These are phyloP conservation scores for Ceratorhiza oryzae-sativae DNA, from an alignment of 1,284 basidiomycete species.

Conservation along the genomic window DNA sequence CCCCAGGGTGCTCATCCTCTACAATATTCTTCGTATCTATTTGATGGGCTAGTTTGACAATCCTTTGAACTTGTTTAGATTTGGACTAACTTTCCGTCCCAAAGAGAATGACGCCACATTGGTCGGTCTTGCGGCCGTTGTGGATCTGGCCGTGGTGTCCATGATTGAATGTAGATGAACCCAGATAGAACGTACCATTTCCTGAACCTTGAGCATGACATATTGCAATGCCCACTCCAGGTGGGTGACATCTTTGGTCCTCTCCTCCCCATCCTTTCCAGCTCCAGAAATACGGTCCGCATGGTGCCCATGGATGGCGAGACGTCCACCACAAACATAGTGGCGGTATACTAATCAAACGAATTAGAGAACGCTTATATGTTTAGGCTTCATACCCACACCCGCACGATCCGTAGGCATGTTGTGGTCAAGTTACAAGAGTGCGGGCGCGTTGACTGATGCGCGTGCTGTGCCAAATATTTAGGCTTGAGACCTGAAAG, in stretches of 20 bases:
- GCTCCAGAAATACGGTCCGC: conserved; percentile 64
- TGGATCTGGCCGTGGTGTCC: conserved; percentile 66
- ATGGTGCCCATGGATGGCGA: conserved; percentile 82
- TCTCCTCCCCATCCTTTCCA: conserved; percentile 59
- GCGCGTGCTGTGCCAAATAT: conserved; percentile 12
- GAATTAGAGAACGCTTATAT: not conserved
- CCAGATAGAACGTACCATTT: conserved; percentile 65
- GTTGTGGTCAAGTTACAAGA: conserved; percentile 45
- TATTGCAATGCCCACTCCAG: conserved; percentile 85
- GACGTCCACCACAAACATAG: conserved; percentile 86
- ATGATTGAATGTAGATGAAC: not conserved
- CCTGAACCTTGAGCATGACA: conserved; percentile 86
- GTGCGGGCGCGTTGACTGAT: conserved; percentile 14
- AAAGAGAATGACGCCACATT: conserved; percentile 85
- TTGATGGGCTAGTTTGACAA: not conserved
- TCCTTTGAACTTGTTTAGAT: not conserved
- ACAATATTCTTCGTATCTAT: conserved; percentile 79
- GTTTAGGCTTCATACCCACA: conserved; percentile 54
- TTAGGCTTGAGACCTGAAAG: not conserved
- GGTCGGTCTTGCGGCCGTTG: conserved; percentile 88
- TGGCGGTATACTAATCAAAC: conserved; percentile 71
- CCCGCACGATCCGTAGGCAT: conserved; percentile 82
- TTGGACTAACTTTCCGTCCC: conserved; percentile 71
- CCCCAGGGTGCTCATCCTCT: conserved; percentile 61
- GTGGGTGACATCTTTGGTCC: conserved; percentile 69